Percentiles rank a stretch among this genome's conserved stretches.
Conservation (phyloP, 352 stramenopile genomes). For the Phytophthora sp. region DNA sequence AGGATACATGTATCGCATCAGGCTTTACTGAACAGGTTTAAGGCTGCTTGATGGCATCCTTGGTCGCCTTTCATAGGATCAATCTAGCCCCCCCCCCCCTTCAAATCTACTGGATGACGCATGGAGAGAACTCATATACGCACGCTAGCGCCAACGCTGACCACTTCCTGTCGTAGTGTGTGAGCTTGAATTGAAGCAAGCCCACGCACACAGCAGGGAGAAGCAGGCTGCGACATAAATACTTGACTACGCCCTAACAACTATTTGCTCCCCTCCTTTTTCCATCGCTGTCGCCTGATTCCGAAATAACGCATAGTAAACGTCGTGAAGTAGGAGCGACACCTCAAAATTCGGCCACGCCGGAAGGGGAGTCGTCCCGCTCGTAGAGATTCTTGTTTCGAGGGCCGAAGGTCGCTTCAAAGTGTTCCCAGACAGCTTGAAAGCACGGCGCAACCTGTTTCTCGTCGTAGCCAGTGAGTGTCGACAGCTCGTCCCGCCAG, state of each 20-base stretch:
- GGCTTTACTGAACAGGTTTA: slow-evolving; percentile 8
- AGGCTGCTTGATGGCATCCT: neutral
- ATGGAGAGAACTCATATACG: slow-evolving; percentile 37
- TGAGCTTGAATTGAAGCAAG: slow-evolving; percentile 26
- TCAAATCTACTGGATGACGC: slow-evolving; percentile 35
- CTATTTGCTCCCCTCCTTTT: slow-evolving; percentile 26
- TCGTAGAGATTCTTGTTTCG: slow-evolving; percentile 61
- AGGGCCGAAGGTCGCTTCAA: slow-evolving; percentile 75
- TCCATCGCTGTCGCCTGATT: slow-evolving; percentile 9
- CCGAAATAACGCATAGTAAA: slow-evolving; percentile 23
- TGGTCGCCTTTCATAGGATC: slow-evolving; percentile 8
- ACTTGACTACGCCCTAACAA: slow-evolving; percentile 57
- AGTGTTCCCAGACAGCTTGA: slow-evolving; percentile 83
- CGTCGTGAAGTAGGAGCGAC: slow-evolving; percentile 9
- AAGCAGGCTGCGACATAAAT: slow-evolving; percentile 48
- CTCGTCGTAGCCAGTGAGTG: slow-evolving; percentile 81
- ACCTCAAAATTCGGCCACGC: slow-evolving; percentile 63
- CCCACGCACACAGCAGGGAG: slow-evolving; percentile 20
- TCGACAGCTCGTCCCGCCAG: slow-evolving; percentile 83
- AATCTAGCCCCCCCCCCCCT: no score
- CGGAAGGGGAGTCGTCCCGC: slow-evolving; percentile 74
- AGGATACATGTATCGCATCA: slow-evolving; percentile 5
- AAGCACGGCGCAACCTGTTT: slow-evolving; percentile 87
- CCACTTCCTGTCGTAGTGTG: slow-evolving; percentile 4
- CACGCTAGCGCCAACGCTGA: slow-evolving; percentile 32